Conservation (phyloP, 768 basidiomycete genomes). For the Podaxis sp. region DNA sequence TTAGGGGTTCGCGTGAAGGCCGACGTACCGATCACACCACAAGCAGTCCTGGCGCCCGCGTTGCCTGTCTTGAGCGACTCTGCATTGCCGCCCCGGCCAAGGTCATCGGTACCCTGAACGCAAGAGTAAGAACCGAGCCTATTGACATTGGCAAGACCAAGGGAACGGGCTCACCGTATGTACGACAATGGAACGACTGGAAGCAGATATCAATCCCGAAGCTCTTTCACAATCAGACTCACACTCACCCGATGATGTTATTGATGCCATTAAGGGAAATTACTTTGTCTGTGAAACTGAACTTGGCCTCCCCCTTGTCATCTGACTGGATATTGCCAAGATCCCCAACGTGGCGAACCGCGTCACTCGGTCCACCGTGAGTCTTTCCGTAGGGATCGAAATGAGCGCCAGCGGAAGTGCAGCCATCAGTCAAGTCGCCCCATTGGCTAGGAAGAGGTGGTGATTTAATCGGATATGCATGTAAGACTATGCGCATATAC, state of each 20-base stretch:
- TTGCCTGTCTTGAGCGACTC: slow-evolving; percentile 80
- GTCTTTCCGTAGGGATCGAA: slow-evolving; percentile 69
- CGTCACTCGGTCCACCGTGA: slow-evolving; percentile 63
- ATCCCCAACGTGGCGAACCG: slow-evolving; percentile 68
- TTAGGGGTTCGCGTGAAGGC: background rate
- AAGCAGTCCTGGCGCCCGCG: slow-evolving; percentile 73
- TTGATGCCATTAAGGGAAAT: slow-evolving; percentile 67
- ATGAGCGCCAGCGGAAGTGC: slow-evolving; percentile 68
- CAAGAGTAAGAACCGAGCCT: background rate
- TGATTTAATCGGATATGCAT: background rate
- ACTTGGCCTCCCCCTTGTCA: slow-evolving; percentile 49
- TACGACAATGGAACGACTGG: slow-evolving; percentile 69
- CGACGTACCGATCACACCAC: slow-evolving; percentile 70
- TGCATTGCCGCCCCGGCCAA: slow-evolving; percentile 65
- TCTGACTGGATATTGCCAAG: slow-evolving; percentile 73
- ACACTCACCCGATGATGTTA: slow-evolving; percentile 63
- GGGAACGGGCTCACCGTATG: slow-evolving; percentile 49
- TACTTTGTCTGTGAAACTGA: slow-evolving; percentile 56
- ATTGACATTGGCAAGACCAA: background rate
- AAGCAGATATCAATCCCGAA: slow-evolving; percentile 1
- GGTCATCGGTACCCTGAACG: slow-evolving; percentile 68
- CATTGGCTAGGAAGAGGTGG: slow-evolving; percentile 26
- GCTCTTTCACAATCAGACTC: background rate
- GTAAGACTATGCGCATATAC: slow-evolving; percentile 21
- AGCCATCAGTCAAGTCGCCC: slow-evolving; percentile 69